Evolutionary conservation across 805 yeast species (phyloP).

Genomic region (Spathaspora arborariae): DNA sequence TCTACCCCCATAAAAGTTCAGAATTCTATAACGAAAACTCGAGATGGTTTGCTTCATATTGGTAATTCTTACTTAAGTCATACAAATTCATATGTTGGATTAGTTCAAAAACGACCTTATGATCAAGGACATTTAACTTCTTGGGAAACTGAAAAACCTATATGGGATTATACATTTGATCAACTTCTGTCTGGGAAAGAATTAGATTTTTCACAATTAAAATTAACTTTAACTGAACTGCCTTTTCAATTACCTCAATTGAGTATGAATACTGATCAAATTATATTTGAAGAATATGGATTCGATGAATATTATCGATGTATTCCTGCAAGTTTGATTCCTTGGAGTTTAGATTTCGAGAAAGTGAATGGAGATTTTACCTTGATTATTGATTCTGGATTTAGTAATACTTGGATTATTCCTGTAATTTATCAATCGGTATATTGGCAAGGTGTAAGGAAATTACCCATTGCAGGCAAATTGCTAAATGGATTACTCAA

Average conservation of each 20-base stretch:
- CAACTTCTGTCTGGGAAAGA: slow-evolving; percentile 11
- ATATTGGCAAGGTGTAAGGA: slow-evolving; percentile 70
- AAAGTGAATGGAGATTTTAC: slow-evolving; percentile 50
- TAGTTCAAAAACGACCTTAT: slow-evolving; percentile 73
- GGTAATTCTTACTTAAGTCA: slow-evolving; percentile 62
- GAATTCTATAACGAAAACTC: slow-evolving; percentile 71
- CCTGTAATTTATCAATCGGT: slow-evolving; percentile 81
- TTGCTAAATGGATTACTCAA: slow-evolving; percentile 76
- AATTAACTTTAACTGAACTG: slow-evolving; percentile 72
- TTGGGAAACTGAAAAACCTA: slow-evolving; percentile 85
- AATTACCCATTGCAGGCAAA: slow-evolving; percentile 84
- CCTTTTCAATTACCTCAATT: slow-evolving; percentile 80
- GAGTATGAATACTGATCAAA: slow-evolving; percentile 83
- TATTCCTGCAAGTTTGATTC: slow-evolving; percentile 49
- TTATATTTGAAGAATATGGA: slow-evolving; percentile 90
- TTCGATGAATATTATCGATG: slow-evolving; percentile 68
- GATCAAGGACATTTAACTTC: slow-evolving; percentile 86
- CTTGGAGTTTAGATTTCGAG: slow-evolving; percentile 13
- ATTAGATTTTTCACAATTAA: slow-evolving; percentile 27
- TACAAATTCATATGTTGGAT: slow-evolving; percentile 71
- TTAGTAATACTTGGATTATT: slow-evolving; percentile 77
- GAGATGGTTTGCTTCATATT: slow-evolving; percentile 67
- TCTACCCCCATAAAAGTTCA: slow-evolving; percentile 47
- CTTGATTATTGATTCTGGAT: slow-evolving; percentile 85
- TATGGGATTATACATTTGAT: slow-evolving; percentile 82